Percentiles rank a stretch among this genome's conserved stretches.
These are phyloP conservation scores for Fusarium torulosum DNA, from an alignment of 2,329 filamentous ascomycete genomes.

Conservation along the genomic window DNA sequence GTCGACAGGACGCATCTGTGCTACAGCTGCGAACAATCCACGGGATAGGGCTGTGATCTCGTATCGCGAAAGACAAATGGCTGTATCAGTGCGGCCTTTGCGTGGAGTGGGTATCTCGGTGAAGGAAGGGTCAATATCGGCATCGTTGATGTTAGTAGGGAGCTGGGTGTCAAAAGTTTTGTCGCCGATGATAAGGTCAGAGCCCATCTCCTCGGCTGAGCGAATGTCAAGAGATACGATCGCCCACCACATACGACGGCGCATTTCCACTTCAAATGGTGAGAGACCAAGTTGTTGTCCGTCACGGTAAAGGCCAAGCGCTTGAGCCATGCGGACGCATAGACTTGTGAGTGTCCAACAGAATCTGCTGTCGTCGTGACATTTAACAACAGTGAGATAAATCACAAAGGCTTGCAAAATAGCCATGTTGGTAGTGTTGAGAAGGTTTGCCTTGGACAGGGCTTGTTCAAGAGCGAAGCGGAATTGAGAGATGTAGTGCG, in stretches of 20 bases:
- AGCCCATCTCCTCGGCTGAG: conserved; percentile 39
- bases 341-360: conserved; percentile 39
- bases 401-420: conserved; percentile 39
- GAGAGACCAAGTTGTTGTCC: conserved; percentile 32
- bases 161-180: conserved; percentile 39
- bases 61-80: conserved; percentile 35
- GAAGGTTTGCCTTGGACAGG: conserved; percentile 38
- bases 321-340: conserved; percentile 38
- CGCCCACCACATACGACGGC: conserved; percentile 41
- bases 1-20: conserved; percentile 36
- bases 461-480: conserved; percentile 42
- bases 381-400: conserved; percentile 38
- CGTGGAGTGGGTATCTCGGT: conserved; percentile 31
- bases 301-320: conserved; percentile 39
- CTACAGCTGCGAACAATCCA: conserved; percentile 30
- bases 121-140: conserved; percentile 38
- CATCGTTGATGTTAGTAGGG: conserved; percentile 38
- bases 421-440: conserved; percentile 38
- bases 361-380: conserved; percentile 39
- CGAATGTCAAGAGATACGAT: conserved; percentile 38
- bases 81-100: conserved; percentile 35
- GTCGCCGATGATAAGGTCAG: conserved; percentile 36
- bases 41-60: conserved; percentile 34
- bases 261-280: conserved; percentile 43
- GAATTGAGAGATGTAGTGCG: conserved; percentile 37